Evolutionary conservation across 2,329 filamentous ascomycete genomes (phyloP), one percentile per base, ranked within the genome.

Genomic region (Orbilia brochopaga): DNA sequence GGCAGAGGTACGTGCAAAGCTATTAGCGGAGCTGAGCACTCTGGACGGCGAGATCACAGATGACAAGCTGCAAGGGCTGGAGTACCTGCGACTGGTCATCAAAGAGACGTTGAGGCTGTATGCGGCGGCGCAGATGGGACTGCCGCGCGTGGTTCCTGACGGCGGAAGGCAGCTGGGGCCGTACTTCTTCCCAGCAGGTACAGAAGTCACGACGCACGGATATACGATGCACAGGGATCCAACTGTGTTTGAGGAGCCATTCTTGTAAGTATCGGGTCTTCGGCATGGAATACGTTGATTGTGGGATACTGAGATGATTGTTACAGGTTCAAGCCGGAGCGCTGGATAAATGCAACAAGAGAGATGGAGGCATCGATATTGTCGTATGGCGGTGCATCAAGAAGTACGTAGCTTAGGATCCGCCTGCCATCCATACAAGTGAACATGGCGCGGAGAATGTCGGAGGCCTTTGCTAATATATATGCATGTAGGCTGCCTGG

Each of bases 101-200:
- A 57, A 55, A 37, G 65, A 69, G 19, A 21, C 6, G 6, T 24
- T 69, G n/a, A 56, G 65, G 37, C 24, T 69, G 19, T 69, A 59
- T 24, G 37, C 42, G 2, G 44, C 65, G 2, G 53, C 15, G 4
- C 58, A 63, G 19, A 40, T 40, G 13, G 44, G 30, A 17, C 11
- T 63, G 1, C 44, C 65, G 3, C 53, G 66, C 10, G 42, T 55
- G 2, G 54, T 70, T 1, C 66, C 66, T 1, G 13, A 51, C 6
- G 46, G 51, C 15, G 66, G 66, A 11, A 44, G 66, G 8, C 40
- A 51, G 21, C 55, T 70, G 8, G 66, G 59, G 32, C 46, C 35
- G 35, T 56, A 60, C 35, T 64, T 70, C 23, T 32, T 64, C 21
- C 35, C 58, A 13, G 58, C 19, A 15, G 66, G 59, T 7, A 59